These are phyloP conservation scores for Thraustotheca clavata DNA, from an alignment of 352 stramenopile genomes.

Conservation along the genomic window DNA sequence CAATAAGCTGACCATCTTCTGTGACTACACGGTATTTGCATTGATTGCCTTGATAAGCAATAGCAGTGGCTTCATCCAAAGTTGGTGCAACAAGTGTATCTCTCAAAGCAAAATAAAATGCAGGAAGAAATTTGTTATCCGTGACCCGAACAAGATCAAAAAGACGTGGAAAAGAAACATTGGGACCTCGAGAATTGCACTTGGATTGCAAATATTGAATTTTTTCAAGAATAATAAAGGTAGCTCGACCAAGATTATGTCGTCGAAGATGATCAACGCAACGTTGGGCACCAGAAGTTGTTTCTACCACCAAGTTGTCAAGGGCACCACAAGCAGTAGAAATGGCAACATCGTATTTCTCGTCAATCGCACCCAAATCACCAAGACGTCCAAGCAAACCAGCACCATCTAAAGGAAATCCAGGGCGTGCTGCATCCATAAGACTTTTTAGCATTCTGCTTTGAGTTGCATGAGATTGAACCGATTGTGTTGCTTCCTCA, in stretches of 20 bases:
- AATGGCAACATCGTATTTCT: conserved; percentile 96
- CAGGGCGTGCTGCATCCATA: conserved; percentile 84
- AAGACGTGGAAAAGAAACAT: conserved; percentile 50
- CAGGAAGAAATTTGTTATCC: conserved; percentile 84
- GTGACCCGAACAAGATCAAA: conserved; percentile 86
- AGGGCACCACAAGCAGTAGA: conserved; percentile 95
- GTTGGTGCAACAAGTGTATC: conserved; percentile 97
- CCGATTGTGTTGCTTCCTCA: conserved; percentile 55
- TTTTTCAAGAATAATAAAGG: conserved; percentile 98
- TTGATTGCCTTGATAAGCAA: conserved; percentile 89
- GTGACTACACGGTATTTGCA: conserved; percentile 97
- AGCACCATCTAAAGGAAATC: conserved; percentile 85
- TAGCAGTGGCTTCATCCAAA: conserved; percentile 87
- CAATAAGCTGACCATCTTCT: conserved; percentile 95
- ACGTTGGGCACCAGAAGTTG: conserved; percentile 89
- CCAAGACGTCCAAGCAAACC: conserved; percentile 94
- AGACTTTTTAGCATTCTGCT: conserved; percentile 84
- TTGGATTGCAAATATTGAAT: conserved; percentile 78
- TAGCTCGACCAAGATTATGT: conserved; percentile 93
- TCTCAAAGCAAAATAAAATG: conserved; percentile 95
- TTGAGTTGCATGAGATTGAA: conserved; percentile 57
- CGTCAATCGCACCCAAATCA: conserved; percentile 94
- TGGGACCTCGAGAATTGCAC: conserved; percentile 47
- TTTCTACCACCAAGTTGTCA: conserved; percentile 97
- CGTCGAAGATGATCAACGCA: conserved; percentile 95